These are phyloP conservation scores for Nakaseomyces glabratus DNA, from an alignment of 1,139 yeast species.

Conservation along the genomic window DNA sequence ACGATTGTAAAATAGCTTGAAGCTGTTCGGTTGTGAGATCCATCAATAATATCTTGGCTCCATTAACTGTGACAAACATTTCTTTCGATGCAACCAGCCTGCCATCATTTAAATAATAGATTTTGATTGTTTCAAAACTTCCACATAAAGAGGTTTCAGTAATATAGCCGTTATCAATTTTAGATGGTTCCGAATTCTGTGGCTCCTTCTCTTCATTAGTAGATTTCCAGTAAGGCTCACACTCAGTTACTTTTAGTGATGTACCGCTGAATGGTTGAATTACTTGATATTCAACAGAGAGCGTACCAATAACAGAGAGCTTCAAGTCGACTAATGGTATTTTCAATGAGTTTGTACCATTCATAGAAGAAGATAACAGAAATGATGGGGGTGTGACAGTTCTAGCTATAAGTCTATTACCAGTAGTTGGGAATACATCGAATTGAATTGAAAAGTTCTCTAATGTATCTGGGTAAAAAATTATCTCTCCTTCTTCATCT, in stretches of 20 bases:
- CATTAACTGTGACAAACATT: conserved; percentile 53
- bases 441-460: conserved; percentile 76
- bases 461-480: conserved; percentile 78
- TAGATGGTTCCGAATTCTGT: conserved; percentile 11
- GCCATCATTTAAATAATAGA: conserved; percentile 71
- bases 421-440: conserved; percentile 90
- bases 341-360: conserved; percentile 36
- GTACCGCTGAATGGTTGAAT: conserved; percentile 81
- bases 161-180: conserved; percentile 40
- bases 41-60: conserved; percentile 42
- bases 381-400: conserved; percentile 62
- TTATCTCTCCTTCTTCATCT: conserved; percentile 53
- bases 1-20: conserved; percentile 11
- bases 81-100: conserved; percentile 77
- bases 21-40: conserved; percentile 35
- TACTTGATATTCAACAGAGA: conserved; percentile 69
- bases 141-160: conserved; percentile 90
- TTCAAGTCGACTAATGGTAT: conserved; percentile 79
- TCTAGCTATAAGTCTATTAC: conserved; percentile 84
- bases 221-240: conserved; percentile 95
- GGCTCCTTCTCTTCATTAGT: conserved; percentile 21
- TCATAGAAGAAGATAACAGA: conserved; percentile 35
- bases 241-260: conserved; percentile 81
- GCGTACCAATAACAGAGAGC: conserved; percentile 72
- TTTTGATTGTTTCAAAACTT: conserved; percentile 59